phyloP scores from a whole-genome alignment of 2,329 filamentous ascomycete species.

The Aureobasidium sp. region DNA sequence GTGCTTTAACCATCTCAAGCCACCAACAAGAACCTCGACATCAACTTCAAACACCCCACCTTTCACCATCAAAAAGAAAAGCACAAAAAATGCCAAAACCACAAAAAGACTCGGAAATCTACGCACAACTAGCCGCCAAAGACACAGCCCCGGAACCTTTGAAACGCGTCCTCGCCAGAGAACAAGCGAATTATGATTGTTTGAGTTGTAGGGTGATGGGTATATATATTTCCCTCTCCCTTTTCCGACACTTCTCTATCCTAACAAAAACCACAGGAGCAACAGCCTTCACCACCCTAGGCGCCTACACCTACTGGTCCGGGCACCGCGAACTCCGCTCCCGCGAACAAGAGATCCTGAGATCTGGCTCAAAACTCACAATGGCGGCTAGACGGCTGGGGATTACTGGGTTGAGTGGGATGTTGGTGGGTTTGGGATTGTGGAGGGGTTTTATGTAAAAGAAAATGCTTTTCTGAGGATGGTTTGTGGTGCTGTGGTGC shows the following conservation, averaged over 20 bases:
- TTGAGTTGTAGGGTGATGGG: conserved; percentile 26
- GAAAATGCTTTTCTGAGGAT: too few relatives aligned
- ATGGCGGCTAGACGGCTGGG: conserved; percentile 32
- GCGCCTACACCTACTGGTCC: conserved; percentile 37
- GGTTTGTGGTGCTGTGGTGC: too few relatives aligned
- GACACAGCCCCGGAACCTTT: conserved; percentile 15
- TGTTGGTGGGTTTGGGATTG: conserved; percentile 35
- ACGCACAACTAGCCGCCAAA: not conserved
- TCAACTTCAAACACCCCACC: not conserved
- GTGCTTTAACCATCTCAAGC: not conserved
- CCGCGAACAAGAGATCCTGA: conserved; percentile 32
- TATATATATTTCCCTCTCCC: conserved; percentile 9
- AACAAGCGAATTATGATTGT: conserved; percentile 36
- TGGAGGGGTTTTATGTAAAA: conserved; percentile 31
- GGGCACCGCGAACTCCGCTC: conserved; percentile 36
- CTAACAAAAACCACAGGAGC: conserved; percentile 26
- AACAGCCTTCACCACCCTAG: conserved; percentile 37
- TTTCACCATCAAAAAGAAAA: too few relatives aligned
- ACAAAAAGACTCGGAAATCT: not conserved
- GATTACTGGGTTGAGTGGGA: conserved; percentile 30
- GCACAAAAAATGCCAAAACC: not conserved
- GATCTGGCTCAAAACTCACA: conserved; percentile 33
- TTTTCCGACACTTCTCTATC: not conserved
- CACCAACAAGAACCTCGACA: not conserved
- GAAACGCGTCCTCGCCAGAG: conserved; percentile 32